A percentile compares a stretch with the other conserved stretches of the same genome.
Conservation (phyloP, 352 stramenopile genomes). For the Pythium rhizo-oryzae region DNA sequence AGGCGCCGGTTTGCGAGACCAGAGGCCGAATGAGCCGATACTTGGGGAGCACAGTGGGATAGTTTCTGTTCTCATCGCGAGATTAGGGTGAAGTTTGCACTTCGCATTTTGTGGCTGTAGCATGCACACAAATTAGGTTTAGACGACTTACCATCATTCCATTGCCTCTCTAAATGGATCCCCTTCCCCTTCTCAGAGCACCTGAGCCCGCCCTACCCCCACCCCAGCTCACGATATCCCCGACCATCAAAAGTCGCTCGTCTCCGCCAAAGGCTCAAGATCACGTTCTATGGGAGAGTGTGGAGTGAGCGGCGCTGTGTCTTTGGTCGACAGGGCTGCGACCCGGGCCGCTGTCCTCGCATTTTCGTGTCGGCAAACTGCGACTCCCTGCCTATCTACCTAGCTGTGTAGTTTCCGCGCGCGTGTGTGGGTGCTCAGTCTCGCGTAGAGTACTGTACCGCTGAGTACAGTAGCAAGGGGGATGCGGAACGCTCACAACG, state of each 20-base stretch:
- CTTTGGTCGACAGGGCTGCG: too few relatives aligned
- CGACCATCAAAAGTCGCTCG: not conserved
- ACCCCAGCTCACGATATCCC: too few relatives aligned
- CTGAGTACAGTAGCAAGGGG: not conserved
- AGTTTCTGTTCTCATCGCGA: conserved; percentile 14
- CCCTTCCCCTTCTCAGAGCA: not conserved
- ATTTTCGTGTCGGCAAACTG: too few relatives aligned
- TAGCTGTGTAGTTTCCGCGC: too few relatives aligned
- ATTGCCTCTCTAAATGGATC: not conserved
- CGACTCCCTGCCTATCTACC: too few relatives aligned
- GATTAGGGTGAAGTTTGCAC: conserved; percentile 10
- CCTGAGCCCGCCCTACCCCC: not conserved
- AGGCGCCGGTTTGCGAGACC: not conserved
- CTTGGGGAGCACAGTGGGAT: conserved; percentile 12
- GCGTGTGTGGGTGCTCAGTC: too few relatives aligned
- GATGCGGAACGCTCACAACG: not conserved
- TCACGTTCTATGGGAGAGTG: too few relatives aligned
- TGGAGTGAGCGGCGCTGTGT: too few relatives aligned
- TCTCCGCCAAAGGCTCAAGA: too few relatives aligned
- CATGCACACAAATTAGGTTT: not conserved
- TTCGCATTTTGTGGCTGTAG: conserved; percentile 18
- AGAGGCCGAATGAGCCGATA: not conserved
- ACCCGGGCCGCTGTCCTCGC: too few relatives aligned
- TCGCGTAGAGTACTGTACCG: not conserved
- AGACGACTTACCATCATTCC: conserved; percentile 4